Percentiles rank a stretch among this genome's conserved stretches.
Conservation (phyloP, 2,329 filamentous ascomycete genomes). For the Alternaria burnsii region DNA sequence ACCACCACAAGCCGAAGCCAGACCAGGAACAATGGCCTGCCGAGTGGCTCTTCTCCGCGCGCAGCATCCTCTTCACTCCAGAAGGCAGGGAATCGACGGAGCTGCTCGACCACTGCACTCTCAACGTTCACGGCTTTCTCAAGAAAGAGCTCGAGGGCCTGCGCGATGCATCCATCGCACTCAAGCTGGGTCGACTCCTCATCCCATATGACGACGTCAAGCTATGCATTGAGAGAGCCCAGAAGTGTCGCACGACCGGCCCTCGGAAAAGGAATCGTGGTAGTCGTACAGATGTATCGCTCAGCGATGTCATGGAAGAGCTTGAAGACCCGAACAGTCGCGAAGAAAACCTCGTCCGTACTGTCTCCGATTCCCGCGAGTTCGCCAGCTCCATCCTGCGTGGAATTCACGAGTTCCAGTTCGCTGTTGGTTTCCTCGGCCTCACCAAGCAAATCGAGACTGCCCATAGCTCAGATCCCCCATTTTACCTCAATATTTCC, state of each 20-base stretch:
- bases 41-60: conserved; percentile 90
- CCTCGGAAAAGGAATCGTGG: conserved; percentile 29
- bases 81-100: conserved; percentile 86
- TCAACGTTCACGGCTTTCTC: conserved; percentile 91
- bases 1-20: conserved; percentile 62
- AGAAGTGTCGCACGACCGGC: conserved; percentile 50
- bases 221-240: conserved; percentile 67
- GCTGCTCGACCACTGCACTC: conserved; percentile 82
- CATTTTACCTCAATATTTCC: conserved; percentile 83
- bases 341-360: conserved; percentile 76
- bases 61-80: conserved; percentile 87
- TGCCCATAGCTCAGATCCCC: conserved; percentile 71
- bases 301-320: conserved; percentile 79
- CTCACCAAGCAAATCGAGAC: conserved; percentile 81
- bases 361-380: conserved; percentile 90
- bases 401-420: conserved; percentile 95
- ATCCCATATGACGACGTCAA: conserved; percentile 88
- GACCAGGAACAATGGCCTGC: conserved; percentile 75
- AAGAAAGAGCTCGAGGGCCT: conserved; percentile 87
- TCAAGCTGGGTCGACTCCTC: conserved; percentile 91
- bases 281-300: conserved; percentile 65
- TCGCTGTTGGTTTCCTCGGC: conserved; percentile 90
- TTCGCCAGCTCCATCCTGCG: conserved; percentile 89
- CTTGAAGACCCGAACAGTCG: conserved; percentile 72
- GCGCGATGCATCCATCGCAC: conserved; percentile 84